Percentiles rank a stretch among this genome's conserved stretches.
These are phyloP conservation scores for Grifola frondosa DNA, from an alignment of 1,284 basidiomycete species.

Conservation along the genomic window DNA sequence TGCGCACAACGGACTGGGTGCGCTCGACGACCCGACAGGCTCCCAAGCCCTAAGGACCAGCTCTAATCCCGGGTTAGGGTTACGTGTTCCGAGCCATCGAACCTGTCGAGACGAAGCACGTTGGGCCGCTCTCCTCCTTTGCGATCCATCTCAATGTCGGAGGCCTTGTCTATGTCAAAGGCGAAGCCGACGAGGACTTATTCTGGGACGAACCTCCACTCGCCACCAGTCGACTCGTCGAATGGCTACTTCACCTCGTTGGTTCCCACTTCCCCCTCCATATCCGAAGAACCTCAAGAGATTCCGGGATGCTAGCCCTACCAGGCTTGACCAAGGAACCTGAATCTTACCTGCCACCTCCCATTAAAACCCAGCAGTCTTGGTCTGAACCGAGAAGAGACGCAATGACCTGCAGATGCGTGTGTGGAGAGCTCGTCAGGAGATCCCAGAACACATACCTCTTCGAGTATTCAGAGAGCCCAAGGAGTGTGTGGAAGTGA, in stretches of 20 bases:
- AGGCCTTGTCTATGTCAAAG: constrained; percentile 24
- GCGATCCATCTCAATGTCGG: no score
- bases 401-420: constrained; percentile 57
- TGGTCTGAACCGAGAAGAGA: constrained; percentile 53
- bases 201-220: constrained; percentile 14
- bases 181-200: constrained; percentile 12
- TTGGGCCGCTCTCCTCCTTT: constrained; percentile 7
- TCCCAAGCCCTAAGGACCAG: constrained; percentile 27
- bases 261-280: constrained; percentile 12
- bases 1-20: constrained; percentile 30
- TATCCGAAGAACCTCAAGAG: constrained; percentile 22
- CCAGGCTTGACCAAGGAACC: no score
- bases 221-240: constrained; percentile 4
- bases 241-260: constrained; percentile 19
- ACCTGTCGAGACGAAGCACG: constrained; percentile 1
- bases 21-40: constrained; percentile 61
- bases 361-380: constrained; percentile 16
- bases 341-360: no score
- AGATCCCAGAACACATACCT: constrained; percentile 52
- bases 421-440: constrained; percentile 56
- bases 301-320: no score
- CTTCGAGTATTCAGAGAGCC: constrained; percentile 68
- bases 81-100: constrained; percentile 2
- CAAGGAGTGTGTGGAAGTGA: constrained; percentile 62
- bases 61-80: constrained; percentile 3